Evolutionary conservation across 225 moss, liverwort and hornwort species (phyloP), one percentile per base, ranked within the genome.

Genomic region (Pseudoscleropodium purum): DNA sequence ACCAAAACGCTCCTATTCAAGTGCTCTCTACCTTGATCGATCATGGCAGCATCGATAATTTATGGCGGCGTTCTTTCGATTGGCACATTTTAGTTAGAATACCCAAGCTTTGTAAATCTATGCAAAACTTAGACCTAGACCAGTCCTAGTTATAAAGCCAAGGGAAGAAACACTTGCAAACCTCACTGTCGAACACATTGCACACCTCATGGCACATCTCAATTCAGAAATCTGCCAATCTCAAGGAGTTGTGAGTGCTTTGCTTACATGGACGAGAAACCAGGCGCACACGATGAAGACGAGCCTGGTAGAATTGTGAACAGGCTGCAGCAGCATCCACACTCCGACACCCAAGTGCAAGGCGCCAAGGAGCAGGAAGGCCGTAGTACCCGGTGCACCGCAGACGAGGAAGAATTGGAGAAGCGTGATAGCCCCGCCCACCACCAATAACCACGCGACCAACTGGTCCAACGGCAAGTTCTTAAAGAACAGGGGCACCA

Each of bases 371-470:
- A 98, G 92, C 61, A 97, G 85, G 90, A 96, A 96, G 15, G 94
- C 77, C 10, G 96, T 94, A 9, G 98, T 98, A 51, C 98, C 98
- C 6, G 98, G 98, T 19, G 98, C 97, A 15, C 98, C 97, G 75
- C 97, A 98, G 52, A 98, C 91, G 21, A 98, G 92, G 79, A 98
- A 74, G 85, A 98, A 97, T 21, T 95, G 94, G 57, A 98, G 84
- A 9, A 98, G 97, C 6, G 98, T 95, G 43, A 97, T 81, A 1
- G 92, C 94, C 81, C 98, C 98, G 2, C 94, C 95, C 29, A 92
- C 88, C 17, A 97, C 93, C 73, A 98, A 66, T 90, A 96, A 87
- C 98, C 98, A 98, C 8, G 96, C 95, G 23, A 98, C 45, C 69
- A 98, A 41, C 29, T 93, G 79, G n/a, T 91, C 89, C 29, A 97